Percentiles rank a stretch among this genome's conserved stretches.
These are phyloP conservation scores for Linaria vulgaris DNA, from an alignment of 257 asterid species.

Conservation along the genomic window DNA sequence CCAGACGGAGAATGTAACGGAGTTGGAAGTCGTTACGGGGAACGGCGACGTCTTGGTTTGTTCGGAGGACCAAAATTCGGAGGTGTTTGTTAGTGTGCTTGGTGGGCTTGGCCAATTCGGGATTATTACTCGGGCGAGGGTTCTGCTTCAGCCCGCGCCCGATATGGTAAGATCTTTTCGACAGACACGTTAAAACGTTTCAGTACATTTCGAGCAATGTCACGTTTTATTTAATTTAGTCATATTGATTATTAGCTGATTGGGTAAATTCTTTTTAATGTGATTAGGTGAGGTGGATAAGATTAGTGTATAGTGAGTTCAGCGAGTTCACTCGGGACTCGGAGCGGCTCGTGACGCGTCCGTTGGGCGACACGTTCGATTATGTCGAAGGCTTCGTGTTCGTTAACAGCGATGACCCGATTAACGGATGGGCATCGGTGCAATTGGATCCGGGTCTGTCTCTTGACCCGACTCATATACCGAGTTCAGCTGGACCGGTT, in stretches of 20 bases:
- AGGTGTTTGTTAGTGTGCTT: conserved; percentile 69
- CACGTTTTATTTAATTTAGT: too few relatives aligned
- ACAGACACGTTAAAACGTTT: not conserved
- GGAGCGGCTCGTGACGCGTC: conserved; percentile 64
- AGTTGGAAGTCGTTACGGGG: conserved; percentile 91
- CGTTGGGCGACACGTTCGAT: conserved; percentile 53
- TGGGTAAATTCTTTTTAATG: conserved; percentile 6
- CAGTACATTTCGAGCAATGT: too few relatives aligned
- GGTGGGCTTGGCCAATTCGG: conserved; percentile 99
- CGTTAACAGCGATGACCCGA: conserved; percentile 72
- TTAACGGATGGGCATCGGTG: conserved; percentile 84
- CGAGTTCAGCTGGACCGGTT: conserved; percentile 57
- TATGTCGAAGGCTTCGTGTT: conserved; percentile 88
- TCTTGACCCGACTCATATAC: conserved; percentile 53
- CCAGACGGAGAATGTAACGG: conserved; percentile 81
- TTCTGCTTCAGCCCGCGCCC: conserved; percentile 81
- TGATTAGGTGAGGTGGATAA: conserved; percentile 87
- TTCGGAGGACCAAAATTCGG: conserved; percentile 46
- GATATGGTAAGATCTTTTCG: conserved; percentile 85
- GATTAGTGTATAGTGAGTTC: conserved; percentile 80
- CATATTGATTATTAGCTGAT: too few relatives aligned
- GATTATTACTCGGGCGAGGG: conserved; percentile 76
- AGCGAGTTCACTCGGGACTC: conserved; percentile 70
- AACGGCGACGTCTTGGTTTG: conserved; percentile 75
- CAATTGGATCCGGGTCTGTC: conserved; percentile 41